These are phyloP conservation scores for Mucor racemosus DNA, from an alignment of 371 early-diverging fungal genomes.

Conservation along the genomic window DNA sequence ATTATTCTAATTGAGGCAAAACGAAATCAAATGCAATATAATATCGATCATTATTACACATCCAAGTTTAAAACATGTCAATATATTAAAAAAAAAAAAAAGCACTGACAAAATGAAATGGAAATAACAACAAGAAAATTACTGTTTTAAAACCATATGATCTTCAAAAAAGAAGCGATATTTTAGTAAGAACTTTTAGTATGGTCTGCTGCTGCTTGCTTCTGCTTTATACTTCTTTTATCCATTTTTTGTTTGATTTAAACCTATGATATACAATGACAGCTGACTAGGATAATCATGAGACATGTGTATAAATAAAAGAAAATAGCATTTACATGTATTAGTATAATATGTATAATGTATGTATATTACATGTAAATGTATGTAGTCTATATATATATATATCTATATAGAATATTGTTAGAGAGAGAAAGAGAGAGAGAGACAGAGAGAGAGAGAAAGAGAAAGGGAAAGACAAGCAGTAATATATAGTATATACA, in stretches of 20 bases:
- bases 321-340: not conserved
- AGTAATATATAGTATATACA: too few species aligned
- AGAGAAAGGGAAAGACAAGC: too few species aligned
- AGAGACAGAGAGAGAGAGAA: too few species aligned
- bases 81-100: not conserved
- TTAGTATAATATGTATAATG: not conserved
- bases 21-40: too few species aligned
- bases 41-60: too few species aligned
- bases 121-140: not conserved
- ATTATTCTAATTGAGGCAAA: not conserved
- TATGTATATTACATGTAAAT: not conserved
- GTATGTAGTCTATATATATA: not conserved
- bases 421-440: too few species aligned
- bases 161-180: not conserved
- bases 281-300: conserved; percentile 13
- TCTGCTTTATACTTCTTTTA: conserved; percentile 9
- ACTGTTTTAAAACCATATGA: conserved; percentile 7
- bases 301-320: conserved; percentile 5
- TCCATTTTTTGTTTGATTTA: conserved; percentile 2
- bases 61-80: not conserved
- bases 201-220: conserved; percentile 29
- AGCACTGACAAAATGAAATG: not conserved
- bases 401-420: too few species aligned
- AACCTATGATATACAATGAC: conserved; percentile 15
- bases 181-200: conserved; percentile 21